These are phyloP conservation scores for Pichia kluyveri DNA, from an alignment of 805 yeast species.

Conservation along the genomic window DNA sequence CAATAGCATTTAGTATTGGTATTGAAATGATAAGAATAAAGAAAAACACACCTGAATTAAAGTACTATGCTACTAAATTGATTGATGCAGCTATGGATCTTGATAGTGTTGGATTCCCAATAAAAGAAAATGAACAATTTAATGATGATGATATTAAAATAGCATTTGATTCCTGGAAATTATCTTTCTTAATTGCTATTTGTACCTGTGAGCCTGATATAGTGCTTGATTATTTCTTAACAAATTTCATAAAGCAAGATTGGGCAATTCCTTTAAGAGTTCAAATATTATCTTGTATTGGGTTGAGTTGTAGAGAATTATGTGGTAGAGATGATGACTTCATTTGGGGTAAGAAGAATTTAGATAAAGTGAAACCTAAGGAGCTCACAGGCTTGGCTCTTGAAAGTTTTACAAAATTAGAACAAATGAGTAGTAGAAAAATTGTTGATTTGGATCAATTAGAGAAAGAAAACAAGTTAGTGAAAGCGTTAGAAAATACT, in stretches of 20 bases:
- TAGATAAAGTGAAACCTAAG: slow-evolving; percentile 20
- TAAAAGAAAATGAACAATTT: neutral
- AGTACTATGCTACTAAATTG: slow-evolving; percentile 47
- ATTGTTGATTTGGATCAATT: slow-evolving; percentile 27
- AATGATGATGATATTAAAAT: slow-evolving; percentile 30
- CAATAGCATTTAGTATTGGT: slow-evolving; percentile 40
- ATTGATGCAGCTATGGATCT: slow-evolving; percentile 43
- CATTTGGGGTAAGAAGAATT: slow-evolving; percentile 29
- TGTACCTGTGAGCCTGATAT: slow-evolving; percentile 38
- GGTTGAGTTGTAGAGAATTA: slow-evolving; percentile 66
- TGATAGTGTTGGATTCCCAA: slow-evolving; percentile 29
- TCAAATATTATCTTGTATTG: slow-evolving; percentile 55
- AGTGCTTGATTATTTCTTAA: slow-evolving; percentile 36
- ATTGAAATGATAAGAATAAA: slow-evolving; percentile 62
- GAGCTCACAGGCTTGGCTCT: slow-evolving; percentile 42
- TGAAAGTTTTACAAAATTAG: slow-evolving; percentile 26
- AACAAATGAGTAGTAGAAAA: slow-evolving; percentile 21
- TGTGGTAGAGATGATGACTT: slow-evolving; percentile 46
- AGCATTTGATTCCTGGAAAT: slow-evolving; percentile 54
- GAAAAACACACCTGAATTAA: slow-evolving; percentile 52
- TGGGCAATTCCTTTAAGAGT: slow-evolving; percentile 74
- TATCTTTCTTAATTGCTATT: slow-evolving; percentile 59
- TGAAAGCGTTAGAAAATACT: slow-evolving; percentile 19
- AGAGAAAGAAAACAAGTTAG: slow-evolving; percentile 30
- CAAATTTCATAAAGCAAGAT: slow-evolving; percentile 58